Evolutionary conservation across 495 filamentous ascomycete species (phyloP).

Genomic region (Aspergillus wentii): DNA sequence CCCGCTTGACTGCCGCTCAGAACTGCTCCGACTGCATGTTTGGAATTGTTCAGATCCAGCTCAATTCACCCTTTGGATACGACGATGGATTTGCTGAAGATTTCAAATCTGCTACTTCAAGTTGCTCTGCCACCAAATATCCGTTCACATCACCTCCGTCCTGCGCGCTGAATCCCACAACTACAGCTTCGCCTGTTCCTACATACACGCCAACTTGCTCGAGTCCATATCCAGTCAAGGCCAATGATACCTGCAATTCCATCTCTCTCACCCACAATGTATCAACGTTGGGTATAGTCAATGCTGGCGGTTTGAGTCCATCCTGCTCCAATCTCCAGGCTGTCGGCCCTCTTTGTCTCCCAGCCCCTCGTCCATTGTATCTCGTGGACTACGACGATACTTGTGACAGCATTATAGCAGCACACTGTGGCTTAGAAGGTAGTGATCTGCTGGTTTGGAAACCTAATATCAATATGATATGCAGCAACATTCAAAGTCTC

Average conservation of each 20-base stretch:
- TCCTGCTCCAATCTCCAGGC: neutral
- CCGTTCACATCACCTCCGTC: slow-evolving; percentile 6
- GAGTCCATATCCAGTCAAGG: slow-evolving; percentile 7
- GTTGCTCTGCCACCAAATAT: slow-evolving; percentile 4
- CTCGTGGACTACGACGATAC: neutral
- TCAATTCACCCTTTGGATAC: slow-evolving; percentile 11
- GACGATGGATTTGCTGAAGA: slow-evolving; percentile 6
- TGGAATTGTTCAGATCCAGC: slow-evolving; percentile 3
- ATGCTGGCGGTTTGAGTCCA: neutral
- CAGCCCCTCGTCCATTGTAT: neutral
- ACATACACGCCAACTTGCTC: slow-evolving; percentile 2
- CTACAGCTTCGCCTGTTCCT: slow-evolving; percentile 3
- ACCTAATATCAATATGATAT: neutral
- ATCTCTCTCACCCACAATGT: slow-evolving; percentile 6
- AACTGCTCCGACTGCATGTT: slow-evolving; percentile 12
- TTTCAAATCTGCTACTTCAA: slow-evolving; percentile 6
- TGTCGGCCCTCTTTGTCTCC: neutral
- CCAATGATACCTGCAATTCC: slow-evolving; percentile 19
- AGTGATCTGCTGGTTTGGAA: neutral
- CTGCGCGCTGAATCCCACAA: slow-evolving; percentile 3
- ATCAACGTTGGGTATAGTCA: neutral
- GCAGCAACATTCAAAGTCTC: neutral
- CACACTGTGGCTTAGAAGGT: neutral
- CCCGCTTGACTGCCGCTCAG: neutral
- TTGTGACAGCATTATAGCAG: neutral